A percentile compares a stretch with the other conserved stretches of the same genome.
These are phyloP conservation scores for Xylariaceae sp. DNA, from an alignment of 2,329 filamentous ascomycete genomes.

Conservation along the genomic window DNA sequence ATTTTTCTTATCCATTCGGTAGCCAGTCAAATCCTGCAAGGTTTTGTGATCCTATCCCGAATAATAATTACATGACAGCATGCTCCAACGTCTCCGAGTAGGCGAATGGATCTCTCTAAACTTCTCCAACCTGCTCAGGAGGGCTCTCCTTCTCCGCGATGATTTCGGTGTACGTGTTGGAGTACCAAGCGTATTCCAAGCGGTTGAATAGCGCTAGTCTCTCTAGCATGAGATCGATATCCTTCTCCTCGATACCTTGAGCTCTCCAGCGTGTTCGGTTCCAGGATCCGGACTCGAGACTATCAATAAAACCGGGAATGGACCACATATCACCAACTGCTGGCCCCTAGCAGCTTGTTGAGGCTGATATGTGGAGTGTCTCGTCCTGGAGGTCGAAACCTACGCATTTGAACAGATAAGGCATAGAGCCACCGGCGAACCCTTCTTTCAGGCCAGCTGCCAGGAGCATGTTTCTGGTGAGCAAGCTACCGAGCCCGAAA, in stretches of 20 bases:
- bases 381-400: background rate
- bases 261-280: background rate
- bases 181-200: background rate
- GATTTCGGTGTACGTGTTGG: background rate
- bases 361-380: background rate
- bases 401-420: background rate
- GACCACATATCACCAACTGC: background rate
- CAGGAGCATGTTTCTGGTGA: slow-evolving; percentile 1
- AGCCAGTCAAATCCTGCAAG: too few relatives aligned
- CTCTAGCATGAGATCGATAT: background rate
- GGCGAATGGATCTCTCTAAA: too few relatives aligned
- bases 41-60: too few relatives aligned
- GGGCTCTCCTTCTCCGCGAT: too few relatives aligned
- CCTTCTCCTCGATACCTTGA: background rate
- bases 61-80: too few relatives aligned
- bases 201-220: background rate
- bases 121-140: too few relatives aligned
- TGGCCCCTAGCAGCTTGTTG: background rate
- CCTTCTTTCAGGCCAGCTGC: background rate
- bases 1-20: too few relatives aligned
- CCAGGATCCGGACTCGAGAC: background rate
- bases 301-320: background rate
- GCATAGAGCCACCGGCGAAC: slow-evolving; percentile 1
- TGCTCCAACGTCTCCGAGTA: too few relatives aligned
- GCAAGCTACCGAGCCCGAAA: background rate